Evolutionary conservation across 1,284 basidiomycete species (phyloP), one percentile per base, ranked within the genome.

Genomic region (Boletus holoroseus): DNA sequence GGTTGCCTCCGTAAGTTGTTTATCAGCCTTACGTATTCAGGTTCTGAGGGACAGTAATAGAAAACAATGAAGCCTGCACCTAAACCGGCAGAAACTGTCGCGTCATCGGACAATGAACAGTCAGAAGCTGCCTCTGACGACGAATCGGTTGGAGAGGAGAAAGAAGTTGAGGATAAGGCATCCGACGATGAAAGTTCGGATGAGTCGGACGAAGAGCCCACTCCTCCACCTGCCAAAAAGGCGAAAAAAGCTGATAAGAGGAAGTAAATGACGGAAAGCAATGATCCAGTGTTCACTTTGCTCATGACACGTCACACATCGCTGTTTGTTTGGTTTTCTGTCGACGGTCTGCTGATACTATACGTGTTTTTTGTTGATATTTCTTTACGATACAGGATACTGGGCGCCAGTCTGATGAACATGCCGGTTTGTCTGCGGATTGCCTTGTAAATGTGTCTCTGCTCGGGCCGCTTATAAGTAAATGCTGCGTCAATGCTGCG

Each of bases 171-270:
- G 8, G 59, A 54, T 3, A 64, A 64, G 20, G 63, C 50, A 26
- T 65, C 65, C 0, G 68, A 59, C 2, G 70, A 70, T 0, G 68
- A 67, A 67, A 49, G 63, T 66, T 53, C 46, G 26, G 64, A 63
- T 0, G 62, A 50, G 9, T 46, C 49, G 5, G 59, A 51, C 12
- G 7, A 61, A 24, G 58, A 54, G 8, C 61, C 64, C 30, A 64
- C 67, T 5, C 68, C 66, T 43, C 70, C 70, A 27, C 60, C 66
- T 30, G 56, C 64, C 43, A 64, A 66, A 46, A 71, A 64, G 54
- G 56, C 60, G 51, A 76, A 68, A 61, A 71, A 59, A 56, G 59
- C 56, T 27, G 64, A 64, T 35, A 65, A 63, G 58, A 74, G 59
- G 57, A 71, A 64, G 59, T 63, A 55, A 49, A 54, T 32, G 22